Evolutionary conservation across 73 alveolate genomes (phyloP).

Genomic region (Breviolum minutum): DNA sequence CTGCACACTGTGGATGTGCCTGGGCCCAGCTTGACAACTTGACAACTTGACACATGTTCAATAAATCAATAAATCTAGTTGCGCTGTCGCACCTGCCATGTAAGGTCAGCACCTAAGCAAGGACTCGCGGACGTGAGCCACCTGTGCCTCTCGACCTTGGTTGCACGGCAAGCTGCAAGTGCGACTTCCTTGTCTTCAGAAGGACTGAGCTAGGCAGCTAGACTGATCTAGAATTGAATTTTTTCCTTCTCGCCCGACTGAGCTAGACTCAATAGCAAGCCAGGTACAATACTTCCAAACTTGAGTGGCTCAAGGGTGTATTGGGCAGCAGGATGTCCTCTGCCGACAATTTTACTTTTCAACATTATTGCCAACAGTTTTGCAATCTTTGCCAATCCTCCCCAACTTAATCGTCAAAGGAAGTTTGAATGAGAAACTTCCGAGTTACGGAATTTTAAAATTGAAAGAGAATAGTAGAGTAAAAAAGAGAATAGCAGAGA

Average conservation of each 20-base stretch:
- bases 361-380: slow-evolving; percentile 11
- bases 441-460: too few species aligned
- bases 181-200: background rate
- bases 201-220: background rate
- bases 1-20: slow-evolving; percentile 64
- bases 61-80: too few species aligned
- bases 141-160: slow-evolving; percentile 49
- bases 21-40: background rate
- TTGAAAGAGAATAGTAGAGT: too few species aligned
- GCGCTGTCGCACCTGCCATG: too few species aligned
- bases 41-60: background rate
- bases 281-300: background rate
- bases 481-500: too few species aligned
- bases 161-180: background rate
- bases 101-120: slow-evolving; percentile 19
- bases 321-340: background rate
- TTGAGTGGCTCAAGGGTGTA: background rate
- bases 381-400: too few species aligned
- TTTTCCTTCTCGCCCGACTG: background rate
- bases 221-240: background rate
- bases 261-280: background rate
- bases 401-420: too few species aligned
- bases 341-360: slow-evolving; percentile 19
- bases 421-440: too few species aligned
- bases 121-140: slow-evolving; percentile 50